Evolutionary conservation across 306 rosid species (phyloP), one percentile per base, ranked within the genome.

Genomic region (Ziziphus jujuba): DNA sequence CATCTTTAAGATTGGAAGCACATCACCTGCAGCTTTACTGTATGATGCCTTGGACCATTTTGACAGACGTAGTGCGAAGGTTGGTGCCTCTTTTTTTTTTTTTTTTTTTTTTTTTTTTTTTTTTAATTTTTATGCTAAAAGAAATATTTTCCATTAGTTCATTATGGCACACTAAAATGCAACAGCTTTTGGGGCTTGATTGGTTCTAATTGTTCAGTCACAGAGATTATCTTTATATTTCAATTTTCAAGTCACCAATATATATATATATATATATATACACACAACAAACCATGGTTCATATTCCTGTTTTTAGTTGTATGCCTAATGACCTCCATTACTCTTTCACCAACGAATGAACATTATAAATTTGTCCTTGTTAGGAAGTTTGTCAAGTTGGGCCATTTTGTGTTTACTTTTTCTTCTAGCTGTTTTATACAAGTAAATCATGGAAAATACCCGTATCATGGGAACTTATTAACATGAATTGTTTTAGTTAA

Each of bases 31-130:
- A 9, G 98, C 97, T 76, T 85, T 93, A 70, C 80, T 93, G 51
- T 93, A 83, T 60, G 98, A 93, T 78, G 98, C 98, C 50, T 79
- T 90, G 81, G 98, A 93, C 75, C 98, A 93, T 88, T 93, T 93
- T 79, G 98, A 93, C 82, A 84, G 95, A 75, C 90, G 86, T 21
- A 93, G 98, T 83, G 96, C 98, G n/a, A 93, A 93, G 98, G 98
- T 90, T 72, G 71, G 61, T 43, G 7, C 43, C 63, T 50, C 31
- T 77, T 49, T 10, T 17, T 28, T 58, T n/a, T 55, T n/a, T n/a
- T n/a, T n/a, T n/a, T n/a, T n/a, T n/a, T n/a, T n/a, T n/a, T n/a
- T n/a, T n/a, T n/a, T n/a, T n/a, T n/a, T n/a, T n/a, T n/a, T n/a
- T n/a, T n/a, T n/a, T n/a, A n/a, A n/a, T n/a, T n/a, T 34, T 22